Evolutionary conservation across 352 stramenopile genomes (phyloP), one percentile per base, ranked within the genome.

Genomic region (Blastocystis sp.): DNA sequence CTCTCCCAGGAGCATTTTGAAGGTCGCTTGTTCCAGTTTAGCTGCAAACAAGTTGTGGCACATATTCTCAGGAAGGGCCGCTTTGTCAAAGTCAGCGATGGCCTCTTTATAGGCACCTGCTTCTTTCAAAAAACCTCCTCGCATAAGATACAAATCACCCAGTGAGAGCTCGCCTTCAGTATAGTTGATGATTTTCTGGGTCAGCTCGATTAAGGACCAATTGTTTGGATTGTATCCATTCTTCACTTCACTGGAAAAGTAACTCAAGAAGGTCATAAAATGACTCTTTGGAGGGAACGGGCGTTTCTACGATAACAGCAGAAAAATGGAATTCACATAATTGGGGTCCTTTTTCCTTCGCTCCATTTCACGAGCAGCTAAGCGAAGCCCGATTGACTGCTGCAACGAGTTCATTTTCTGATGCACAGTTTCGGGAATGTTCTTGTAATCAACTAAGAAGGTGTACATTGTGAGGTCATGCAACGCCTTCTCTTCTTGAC

Each of bases 91-190:
- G 65, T 81, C 70, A 65, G 20, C 3, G 20, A 47, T 2, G 70
- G 45, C 2, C 45, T 24, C 13, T 63, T n/a, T 45, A 65, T 65
- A 24, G n/a, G 41, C 18, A 41, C 8, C 9, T 39, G 18, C 3
- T 30, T 37, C n/a, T 81, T 59, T 63, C 70, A 64, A 24, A 20
- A 64, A 26, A 41, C 70, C 70, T 26, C 70, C 70, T 30, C 70
- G 70, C 70, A 81, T 64, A 8, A 81, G 34, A 39, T 81, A 65
- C 45, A 81, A 64, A 63, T 81, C 70, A 18, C 70, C 70, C 13
- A 65, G 43, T 18, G 20, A 26, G 39, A 45, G 34, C 20, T 6
- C n/a, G 24, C 20, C 68, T 7, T n/a, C 34, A 53, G 68, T 62
- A 30, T 39, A 68, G 59, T 20, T 16, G 41, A 0, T 54, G 68